Base-by-base conservation (phyloP, 495 filamentous ascomycete genomes). In the Mytilinidion resinicola region DNA sequence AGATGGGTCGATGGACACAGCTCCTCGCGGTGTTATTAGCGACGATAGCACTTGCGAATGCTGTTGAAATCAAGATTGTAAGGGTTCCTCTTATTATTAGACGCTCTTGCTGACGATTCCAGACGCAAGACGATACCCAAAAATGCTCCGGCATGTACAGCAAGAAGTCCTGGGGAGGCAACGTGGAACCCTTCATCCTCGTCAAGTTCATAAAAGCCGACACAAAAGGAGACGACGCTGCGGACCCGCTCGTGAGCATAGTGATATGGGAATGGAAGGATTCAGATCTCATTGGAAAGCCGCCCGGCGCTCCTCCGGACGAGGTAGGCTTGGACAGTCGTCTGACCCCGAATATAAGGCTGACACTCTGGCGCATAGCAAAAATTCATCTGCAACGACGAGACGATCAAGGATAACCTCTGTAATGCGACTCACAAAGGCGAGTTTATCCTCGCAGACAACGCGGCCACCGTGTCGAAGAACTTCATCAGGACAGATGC, bases 111-210 rank as follows among this genome's bases (percentile, higher is more conserved):
- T 53, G 57, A 55, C 19, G 15, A 43, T 91, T 86, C 71, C 78
- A 93, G 69, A 83, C 85, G 63, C 82, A 88, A 38, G 79, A 85
- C 33, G 86, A 90, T 72, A 74, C 82, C 63, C 89, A 96, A 74
- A 81, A 87, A 85, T 99, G 93, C 75, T 85, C 89, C 69, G 93
- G 93, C 73, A 97, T 99, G 93, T 99, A 97, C 74, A 91, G 85
- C 71, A 85, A 80, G 67, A 89, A 84, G 64, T 74, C 86, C 17
- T 99, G 93, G 93, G 89, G 90, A 60, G 93, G 93, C 65, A 82
- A 80, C 35, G 78, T 89, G 51, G 89, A 96, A 59, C 95, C 93
- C 9, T 91, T 86, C 74, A 95, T 99, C 71, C 77, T 85, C 57
- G 82, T 87, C 61, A 91, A 86, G 69, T 96, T 96, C 66, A 76